Base-by-base conservation (phyloP, 306 rosid genomes). In the Vigna nakashimae region DNA sequence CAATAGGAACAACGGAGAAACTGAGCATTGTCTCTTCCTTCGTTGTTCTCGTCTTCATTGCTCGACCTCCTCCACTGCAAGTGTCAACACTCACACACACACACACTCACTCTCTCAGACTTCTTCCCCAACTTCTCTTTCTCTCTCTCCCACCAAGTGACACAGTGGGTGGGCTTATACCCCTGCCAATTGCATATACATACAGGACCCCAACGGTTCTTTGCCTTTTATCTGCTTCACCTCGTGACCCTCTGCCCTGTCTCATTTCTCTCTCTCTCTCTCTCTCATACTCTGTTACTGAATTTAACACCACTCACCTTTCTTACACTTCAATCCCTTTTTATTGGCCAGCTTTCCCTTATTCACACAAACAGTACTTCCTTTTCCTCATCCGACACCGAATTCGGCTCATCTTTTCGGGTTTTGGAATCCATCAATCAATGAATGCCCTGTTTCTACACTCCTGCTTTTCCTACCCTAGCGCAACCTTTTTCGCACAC, bases 1-100 rank as follows among this genome's bases (percentile, higher is more conserved):
- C 79, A 15, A 7, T 4, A n/a, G 57, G 87, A 88, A 77, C 83
- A 80, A 82, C 90, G 76, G 90, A 78, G 94, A 87, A 81, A 79
- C 87, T 14, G 74, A 80, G 85, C 59, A 72, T 82, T 89, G 98
- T 94, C 98, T 87, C 90, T 83, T 88, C 89, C 78, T 65, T 56
- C 71, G 94, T 84, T 81, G 94, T 84, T 81, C 82, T 83, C 90
- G 85, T 85, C 84, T 85, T 74, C 67, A 40, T 13, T 4, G 42
- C 40, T 65, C 22, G 55, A 53, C 12, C 65, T 12, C 65, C 38
- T 45, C 65, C 26, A 11, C 28, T 51, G 69, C 75, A 71, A 52
- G 67, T 60, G 65, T 28, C n/a, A 24, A 10, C 28, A 20, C 22
- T 20, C 22, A 3, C 4, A 30, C 34, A 30, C 32, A 3, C 34